A percentile compares a stretch with the other conserved stretches of the same genome.
phyloP scores from a whole-genome alignment of 2,329 filamentous ascomycete genomes.

The Atkinsonella texensis region DNA sequence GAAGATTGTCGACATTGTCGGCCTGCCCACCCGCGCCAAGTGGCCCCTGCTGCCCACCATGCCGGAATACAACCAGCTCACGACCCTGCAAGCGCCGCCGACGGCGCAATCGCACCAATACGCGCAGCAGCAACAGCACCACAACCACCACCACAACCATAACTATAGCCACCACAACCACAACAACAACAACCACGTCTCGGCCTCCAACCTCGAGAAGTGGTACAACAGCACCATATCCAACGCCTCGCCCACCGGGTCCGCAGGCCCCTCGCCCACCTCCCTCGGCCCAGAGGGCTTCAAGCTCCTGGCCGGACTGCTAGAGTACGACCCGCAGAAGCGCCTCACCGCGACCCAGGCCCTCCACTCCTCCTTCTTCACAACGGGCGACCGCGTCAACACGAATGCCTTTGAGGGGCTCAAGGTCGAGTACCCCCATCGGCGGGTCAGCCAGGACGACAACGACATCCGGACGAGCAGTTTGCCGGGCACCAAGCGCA shows the following conservation, averaged over 20 bases:
- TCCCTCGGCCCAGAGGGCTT: slow-evolving; percentile 67
- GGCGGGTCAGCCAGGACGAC: slow-evolving; percentile 85
- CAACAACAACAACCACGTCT: slow-evolving; percentile 16
- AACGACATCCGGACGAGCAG: slow-evolving; percentile 90
- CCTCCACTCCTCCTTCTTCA: slow-evolving; percentile 84
- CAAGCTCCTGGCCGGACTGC: slow-evolving; percentile 64
- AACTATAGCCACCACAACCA: slow-evolving; percentile 19
- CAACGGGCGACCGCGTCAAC: slow-evolving; percentile 57
- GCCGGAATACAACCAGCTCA: slow-evolving; percentile 72
- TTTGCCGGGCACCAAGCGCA: slow-evolving; percentile 81
- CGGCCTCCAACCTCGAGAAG: slow-evolving; percentile 52
- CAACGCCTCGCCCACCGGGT: slow-evolving; percentile 29
- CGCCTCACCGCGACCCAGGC: slow-evolving; percentile 80
- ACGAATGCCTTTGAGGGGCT: slow-evolving; percentile 85
- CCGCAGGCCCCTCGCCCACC: slow-evolving; percentile 28
- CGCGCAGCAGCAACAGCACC: slow-evolving; percentile 13
- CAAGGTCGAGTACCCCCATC: slow-evolving; percentile 77
- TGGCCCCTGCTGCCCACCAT: slow-evolving; percentile 80
- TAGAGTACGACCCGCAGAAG: slow-evolving; percentile 88
- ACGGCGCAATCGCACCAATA: slow-evolving; percentile 28
- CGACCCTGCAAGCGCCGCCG: slow-evolving; percentile 37
- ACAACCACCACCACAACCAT: slow-evolving; percentile 24
- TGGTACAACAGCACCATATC: slow-evolving; percentile 67
- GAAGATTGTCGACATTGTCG: slow-evolving; percentile 95
- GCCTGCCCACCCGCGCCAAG: slow-evolving; percentile 72